Evolutionary conservation across 164 flowering plant species (phyloP).

Genomic region (Kingdonia uniflora): DNA sequence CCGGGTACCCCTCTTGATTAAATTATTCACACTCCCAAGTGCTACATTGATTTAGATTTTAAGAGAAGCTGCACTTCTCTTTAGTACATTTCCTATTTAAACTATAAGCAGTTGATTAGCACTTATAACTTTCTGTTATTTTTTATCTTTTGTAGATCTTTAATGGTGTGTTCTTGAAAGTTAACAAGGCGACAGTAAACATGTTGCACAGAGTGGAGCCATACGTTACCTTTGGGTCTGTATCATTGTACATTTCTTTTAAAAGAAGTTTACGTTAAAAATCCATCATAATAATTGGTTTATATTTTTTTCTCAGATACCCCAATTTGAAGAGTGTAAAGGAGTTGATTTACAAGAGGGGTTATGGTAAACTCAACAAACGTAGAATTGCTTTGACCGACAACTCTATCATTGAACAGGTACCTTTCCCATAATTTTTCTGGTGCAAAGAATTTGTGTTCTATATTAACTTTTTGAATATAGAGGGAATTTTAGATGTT

Average conservation of each 20-base stretch:
- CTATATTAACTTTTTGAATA: no score
- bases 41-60: no score
- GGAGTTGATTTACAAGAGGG: slow-evolving; percentile 49
- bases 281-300: no score
- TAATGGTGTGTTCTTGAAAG: slow-evolving; percentile 58
- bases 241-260: neutral
- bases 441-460: no score
- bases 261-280: no score
- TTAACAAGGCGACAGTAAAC: slow-evolving; percentile 58
- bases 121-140: neutral
- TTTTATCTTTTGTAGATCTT: slow-evolving; percentile 30
- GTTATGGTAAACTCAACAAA: slow-evolving; percentile 36
- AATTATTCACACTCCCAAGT: no score
- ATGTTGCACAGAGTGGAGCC: slow-evolving; percentile 65
- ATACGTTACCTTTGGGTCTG: slow-evolving; percentile 51
- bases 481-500: no score
- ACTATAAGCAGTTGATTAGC: no score
- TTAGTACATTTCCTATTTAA: no score
- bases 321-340: neutral
- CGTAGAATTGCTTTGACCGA: slow-evolving; percentile 25
- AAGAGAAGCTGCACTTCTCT: no score
- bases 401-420: slow-evolving; percentile 41
- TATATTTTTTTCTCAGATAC: neutral
- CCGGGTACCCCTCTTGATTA: no score
- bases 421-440: neutral